Percentiles rank a stretch among this genome's conserved stretches.
Evolutionary conservation across 2,329 filamentous ascomycete genomes (phyloP).

Genomic region (Chaetomiaceae sp.): DNA sequence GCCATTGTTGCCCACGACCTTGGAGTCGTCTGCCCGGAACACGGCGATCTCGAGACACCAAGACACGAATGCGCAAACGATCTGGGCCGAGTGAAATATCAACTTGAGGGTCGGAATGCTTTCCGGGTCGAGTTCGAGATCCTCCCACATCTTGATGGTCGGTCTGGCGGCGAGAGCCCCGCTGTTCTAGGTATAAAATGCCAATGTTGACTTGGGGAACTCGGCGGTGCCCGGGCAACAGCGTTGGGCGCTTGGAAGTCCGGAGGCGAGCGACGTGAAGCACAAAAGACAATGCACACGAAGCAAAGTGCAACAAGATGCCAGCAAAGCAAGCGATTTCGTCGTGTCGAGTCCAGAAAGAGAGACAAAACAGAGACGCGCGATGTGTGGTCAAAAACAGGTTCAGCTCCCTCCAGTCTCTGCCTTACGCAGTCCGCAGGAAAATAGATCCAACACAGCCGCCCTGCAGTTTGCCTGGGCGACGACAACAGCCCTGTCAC

Average conservation of each 20-base stretch:
- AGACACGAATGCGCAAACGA: constrained; percentile 47
- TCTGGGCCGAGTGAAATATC: constrained; percentile 50
- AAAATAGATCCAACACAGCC: constrained; percentile 18
- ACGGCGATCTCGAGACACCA: constrained; percentile 56
- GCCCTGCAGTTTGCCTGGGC: constrained; percentile 13
- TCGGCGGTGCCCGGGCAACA: not conserved
- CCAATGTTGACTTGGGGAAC: constrained; percentile 3
- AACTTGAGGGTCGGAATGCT: constrained; percentile 52
- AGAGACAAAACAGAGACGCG: constrained; percentile 1
- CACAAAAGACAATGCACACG: not conserved
- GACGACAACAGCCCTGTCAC: constrained; percentile 10
- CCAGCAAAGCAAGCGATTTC: not conserved
- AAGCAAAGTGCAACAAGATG: not conserved
- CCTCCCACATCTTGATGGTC: constrained; percentile 36
- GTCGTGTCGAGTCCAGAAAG: not conserved
- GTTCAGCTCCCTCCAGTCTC: no score
- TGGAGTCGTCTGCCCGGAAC: constrained; percentile 43
- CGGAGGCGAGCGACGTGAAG: no score
- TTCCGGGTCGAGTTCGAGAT: constrained; percentile 48
- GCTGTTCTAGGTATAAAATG: not conserved
- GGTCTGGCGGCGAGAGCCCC: not conserved
- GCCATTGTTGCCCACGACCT: constrained; percentile 51
- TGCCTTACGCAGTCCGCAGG: no score
- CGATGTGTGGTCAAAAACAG: constrained; percentile 5
- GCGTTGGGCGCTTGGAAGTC: not conserved